Evolutionary conservation across 192 early-diverging fungal species (phyloP), one percentile per base, ranked within the genome.

Genomic region (Rhizophagus clarus): DNA sequence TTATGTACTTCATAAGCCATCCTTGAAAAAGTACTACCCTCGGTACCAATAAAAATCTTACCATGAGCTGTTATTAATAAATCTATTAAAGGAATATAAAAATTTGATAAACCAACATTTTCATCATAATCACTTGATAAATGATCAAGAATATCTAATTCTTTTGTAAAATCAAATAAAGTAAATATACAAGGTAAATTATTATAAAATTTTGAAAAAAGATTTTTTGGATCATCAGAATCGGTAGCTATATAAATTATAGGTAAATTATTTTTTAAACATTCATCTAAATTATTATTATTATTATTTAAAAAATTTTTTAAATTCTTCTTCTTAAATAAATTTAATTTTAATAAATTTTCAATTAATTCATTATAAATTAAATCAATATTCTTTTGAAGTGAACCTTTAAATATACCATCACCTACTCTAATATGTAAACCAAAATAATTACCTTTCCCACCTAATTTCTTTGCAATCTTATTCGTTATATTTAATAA

Each of bases 31-130:
- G 47, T 51, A 26, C 71, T 47, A 20, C 22, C n/a, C 2, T 0
- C 14, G 15, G 47, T 51, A 8, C 71, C 47, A 28, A 47, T 34
- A 26, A 51, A 51, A 37, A 3, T 20, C 0, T 40, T 11, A 51
- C 71, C 9, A 20, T 24, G 6, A 37, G 63, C 15, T 15, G 28
- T 22, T 10, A 31, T 17, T 17, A 40, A 26, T 20, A 51, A 51
- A 45, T 72, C 70, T 7, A 49, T 34, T 49, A 49, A 40, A 45
- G 70, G 28, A 42, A 34, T 72, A 22, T 32, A 72, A 72, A 49
- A 49, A 72, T 24, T 1, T 14, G 11, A 3, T 72, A 72, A 22
- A 11, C 2, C n/a, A 34, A 32, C 12, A 26, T 45, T n/a, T 10
- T 34, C 8, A 49, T 40, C 22, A 72, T 14, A 47, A 47, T 47